Evolutionary conservation across 2,329 filamentous ascomycete species (phyloP).

Genomic region (Allantophomopsis lycopodina): DNA sequence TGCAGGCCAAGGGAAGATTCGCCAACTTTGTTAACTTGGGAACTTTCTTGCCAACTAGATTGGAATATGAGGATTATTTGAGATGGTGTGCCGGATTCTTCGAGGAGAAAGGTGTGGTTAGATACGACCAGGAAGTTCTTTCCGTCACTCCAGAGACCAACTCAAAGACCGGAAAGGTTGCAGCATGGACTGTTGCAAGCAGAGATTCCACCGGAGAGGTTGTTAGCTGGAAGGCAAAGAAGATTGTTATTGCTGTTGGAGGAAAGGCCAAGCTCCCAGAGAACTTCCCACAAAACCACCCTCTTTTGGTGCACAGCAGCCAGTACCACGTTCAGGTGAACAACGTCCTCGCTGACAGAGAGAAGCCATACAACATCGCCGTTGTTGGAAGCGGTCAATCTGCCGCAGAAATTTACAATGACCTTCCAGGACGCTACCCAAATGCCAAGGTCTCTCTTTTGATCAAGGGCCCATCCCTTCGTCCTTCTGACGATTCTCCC

Average conservation of each 20-base stretch:
- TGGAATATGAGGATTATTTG: conserved; percentile 91
- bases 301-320: conserved; percentile 76
- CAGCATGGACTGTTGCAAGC: conserved; percentile 16
- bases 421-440: conserved; percentile 70
- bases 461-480: conserved; percentile 71
- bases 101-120: conserved; percentile 47
- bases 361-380: conserved; percentile 40
- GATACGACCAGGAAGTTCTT: conserved; percentile 70
- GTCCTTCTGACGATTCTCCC: conserved; percentile 65
- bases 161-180: conserved; percentile 12
- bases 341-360: conserved; percentile 39
- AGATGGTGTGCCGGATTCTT: conserved; percentile 80
- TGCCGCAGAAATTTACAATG: conserved; percentile 89
- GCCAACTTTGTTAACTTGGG: conserved; percentile 79
- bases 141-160: conserved; percentile 17
- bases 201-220: conserved; percentile 21
- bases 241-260: conserved; percentile 51
- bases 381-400: conserved; percentile 86
- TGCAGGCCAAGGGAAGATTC: conserved; percentile 68
- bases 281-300: conserved; percentile 51
- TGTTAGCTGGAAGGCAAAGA: conserved; percentile 24
- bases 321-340: conserved; percentile 59
- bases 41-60: conserved; percentile 72
- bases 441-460: conserved; percentile 66
- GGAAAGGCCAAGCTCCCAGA: conserved; percentile 58